A percentile compares a stretch with the other conserved stretches of the same genome.
Conservation (phyloP, 2,329 filamentous ascomycete species). For the Cucurbitaria berberidis region DNA sequence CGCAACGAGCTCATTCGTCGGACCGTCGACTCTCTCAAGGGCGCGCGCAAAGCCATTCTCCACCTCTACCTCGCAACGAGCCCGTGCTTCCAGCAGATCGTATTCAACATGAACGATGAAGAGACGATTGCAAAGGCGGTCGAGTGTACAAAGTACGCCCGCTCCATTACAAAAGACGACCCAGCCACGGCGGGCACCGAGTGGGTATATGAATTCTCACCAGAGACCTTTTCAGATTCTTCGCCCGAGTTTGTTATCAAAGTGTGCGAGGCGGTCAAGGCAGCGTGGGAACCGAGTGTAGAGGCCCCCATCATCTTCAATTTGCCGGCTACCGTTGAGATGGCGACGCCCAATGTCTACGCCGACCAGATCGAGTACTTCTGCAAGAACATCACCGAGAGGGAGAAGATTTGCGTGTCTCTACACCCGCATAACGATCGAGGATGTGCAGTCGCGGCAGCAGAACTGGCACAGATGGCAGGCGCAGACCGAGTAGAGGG, state of each 20-base stretch:
- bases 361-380: constrained; percentile 98
- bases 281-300: constrained; percentile 82
- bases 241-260: constrained; percentile 80
- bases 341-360: constrained; percentile 93
- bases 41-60: constrained; percentile 90
- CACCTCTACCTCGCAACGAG: constrained; percentile 97
- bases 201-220: constrained; percentile 84
- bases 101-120: constrained; percentile 86
- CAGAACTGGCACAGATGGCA: constrained; percentile 94
- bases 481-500: constrained; percentile 94
- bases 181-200: constrained; percentile 62
- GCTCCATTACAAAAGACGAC: constrained; percentile 86
- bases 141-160: constrained; percentile 82
- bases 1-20: constrained; percentile 87
- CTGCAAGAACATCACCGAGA: constrained; percentile 80
- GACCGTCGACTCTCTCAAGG: constrained; percentile 86
- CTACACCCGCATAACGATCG: constrained; percentile 95
- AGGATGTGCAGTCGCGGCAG: constrained; percentile 85
- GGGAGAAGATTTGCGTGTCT: constrained; percentile 86
- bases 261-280: constrained; percentile 92
- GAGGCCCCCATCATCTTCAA: constrained; percentile 94
- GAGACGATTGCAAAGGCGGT: constrained; percentile 83
- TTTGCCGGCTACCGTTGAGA: constrained; percentile 92
- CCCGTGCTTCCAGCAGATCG: constrained; percentile 90
- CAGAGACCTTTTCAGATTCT: constrained; percentile 90